Conservation (phyloP, 2,329 filamentous ascomycete species). For the Didymella segeticola region DNA sequence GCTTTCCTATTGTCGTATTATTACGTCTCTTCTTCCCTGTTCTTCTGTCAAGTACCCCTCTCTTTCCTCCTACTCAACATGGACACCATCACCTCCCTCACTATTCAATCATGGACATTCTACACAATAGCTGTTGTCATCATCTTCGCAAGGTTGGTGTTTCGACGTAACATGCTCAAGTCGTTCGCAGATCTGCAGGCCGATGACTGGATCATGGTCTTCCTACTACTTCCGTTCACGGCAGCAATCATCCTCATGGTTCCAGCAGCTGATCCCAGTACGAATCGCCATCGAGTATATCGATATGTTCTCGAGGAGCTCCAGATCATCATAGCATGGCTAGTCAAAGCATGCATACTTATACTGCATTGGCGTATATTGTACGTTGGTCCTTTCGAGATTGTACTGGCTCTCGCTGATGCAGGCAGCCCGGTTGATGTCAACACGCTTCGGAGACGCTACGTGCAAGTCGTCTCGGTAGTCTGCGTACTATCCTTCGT, state of each 20-base stretch:
- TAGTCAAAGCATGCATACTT: slow-evolving; percentile 38
- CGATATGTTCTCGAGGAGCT: slow-evolving; percentile 36
- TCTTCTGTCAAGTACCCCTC: neutral
- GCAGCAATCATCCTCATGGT: slow-evolving; percentile 27
- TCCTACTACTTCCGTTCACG: slow-evolving; percentile 32
- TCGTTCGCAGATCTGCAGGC: slow-evolving; percentile 30
- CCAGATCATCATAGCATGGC: slow-evolving; percentile 34
- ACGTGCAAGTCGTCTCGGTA: slow-evolving; percentile 12
- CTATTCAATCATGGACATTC: slow-evolving; percentile 34
- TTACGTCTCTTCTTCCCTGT: neutral
- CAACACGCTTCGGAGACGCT: slow-evolving; percentile 17
- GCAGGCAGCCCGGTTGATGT: slow-evolving; percentile 18
- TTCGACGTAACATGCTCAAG: slow-evolving; percentile 30
- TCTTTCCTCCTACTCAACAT: neutral
- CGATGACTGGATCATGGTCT: slow-evolving; percentile 40
- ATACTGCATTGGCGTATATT: slow-evolving; percentile 40
- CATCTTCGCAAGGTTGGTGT: slow-evolving; percentile 31
- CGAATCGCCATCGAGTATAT: slow-evolving; percentile 20
- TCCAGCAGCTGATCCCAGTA: neutral
- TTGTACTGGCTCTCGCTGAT: slow-evolving; percentile 4
- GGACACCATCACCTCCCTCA: slow-evolving; percentile 17
- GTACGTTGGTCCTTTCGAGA: slow-evolving; percentile 18
- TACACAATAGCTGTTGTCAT: slow-evolving; percentile 31
- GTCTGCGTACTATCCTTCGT: slow-evolving; percentile 32
- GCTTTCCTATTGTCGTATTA: neutral